Conservation (phyloP, 1,284 basidiomycete genomes). For the Heterobasidion irregulare region DNA sequence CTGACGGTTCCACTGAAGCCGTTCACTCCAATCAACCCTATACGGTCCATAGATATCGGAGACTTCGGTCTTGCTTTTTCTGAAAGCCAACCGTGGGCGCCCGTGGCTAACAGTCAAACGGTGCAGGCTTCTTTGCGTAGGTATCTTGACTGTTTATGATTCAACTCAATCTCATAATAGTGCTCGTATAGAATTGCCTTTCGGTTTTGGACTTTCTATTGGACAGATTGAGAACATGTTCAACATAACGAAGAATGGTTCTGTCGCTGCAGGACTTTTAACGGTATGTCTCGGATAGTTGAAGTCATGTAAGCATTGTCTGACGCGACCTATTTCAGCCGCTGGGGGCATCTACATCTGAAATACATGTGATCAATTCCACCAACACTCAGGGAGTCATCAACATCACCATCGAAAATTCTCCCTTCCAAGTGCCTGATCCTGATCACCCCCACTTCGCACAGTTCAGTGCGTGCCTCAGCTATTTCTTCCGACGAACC, state of each 20-base stretch:
- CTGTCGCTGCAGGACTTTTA: constrained; percentile 42
- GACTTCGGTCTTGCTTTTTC: constrained; percentile 55
- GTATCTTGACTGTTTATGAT: constrained; percentile 7
- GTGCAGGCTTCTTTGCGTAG: constrained; percentile 52
- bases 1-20: constrained; percentile 56
- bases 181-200: constrained; percentile 47
- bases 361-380: constrained; percentile 39
- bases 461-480: constrained; percentile 40
- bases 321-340: constrained; percentile 30
- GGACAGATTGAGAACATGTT: constrained; percentile 61
- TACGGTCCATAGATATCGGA: constrained; percentile 60
- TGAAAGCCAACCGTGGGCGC: constrained; percentile 48
- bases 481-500: neutral
- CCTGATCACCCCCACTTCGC: constrained; percentile 44
- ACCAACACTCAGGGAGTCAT: constrained; percentile 61
- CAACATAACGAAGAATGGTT: constrained; percentile 46
- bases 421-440: constrained; percentile 43
- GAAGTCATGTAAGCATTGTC: constrained; percentile 7
- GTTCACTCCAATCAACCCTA: constrained; percentile 50
- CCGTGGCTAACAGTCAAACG: constrained; percentile 46
- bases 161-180: neutral
- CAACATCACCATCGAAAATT: constrained; percentile 54
- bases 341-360: constrained; percentile 49
- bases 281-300: constrained; percentile 31
- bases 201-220: constrained; percentile 68